Base-by-base conservation (phyloP, 208 protist genomes). In the Acanthamoeba sp. region DNA sequence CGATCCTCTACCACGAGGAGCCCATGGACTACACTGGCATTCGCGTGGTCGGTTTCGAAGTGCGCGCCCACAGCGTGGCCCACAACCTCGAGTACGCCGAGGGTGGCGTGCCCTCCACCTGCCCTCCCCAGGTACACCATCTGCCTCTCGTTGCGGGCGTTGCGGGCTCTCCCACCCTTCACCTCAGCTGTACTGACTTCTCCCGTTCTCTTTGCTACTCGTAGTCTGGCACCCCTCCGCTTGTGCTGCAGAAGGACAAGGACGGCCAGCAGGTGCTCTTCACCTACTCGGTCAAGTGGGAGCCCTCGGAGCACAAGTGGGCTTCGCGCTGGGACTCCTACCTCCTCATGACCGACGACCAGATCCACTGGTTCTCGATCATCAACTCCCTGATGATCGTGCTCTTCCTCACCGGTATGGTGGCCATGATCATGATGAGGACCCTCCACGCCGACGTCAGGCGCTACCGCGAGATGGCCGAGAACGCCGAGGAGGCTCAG, bases 271-370 rank as follows among this genome's bases (percentile, higher is more conserved):
- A 57, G 16, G 87, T 97, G 40, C n/a, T 96, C n/a, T 97, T 93
- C 91, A 97, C 96, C 12, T 97, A 97, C 93, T 59, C 50, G 6
- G 93, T 96, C 62, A 85, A 27, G 45, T 96, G 93, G 93, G 57
- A 40, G 50, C 6, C 1, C 3, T 59, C 18, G 48, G 34, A 62
- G 22, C 22, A 89, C 29, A 42, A 66, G 52, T 99, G 99, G 99
- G 98, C 98, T 2, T 98, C 98, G 36, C 98, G 99, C 24, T 99
- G 99, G 99, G 99, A 99, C 91, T 94, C 96, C 18, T 99, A 99
- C 95, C 97, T 99, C 52, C 97, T 98, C 71, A 97, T 97, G 93
- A 97, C 97, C 0, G 97, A 97, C 76, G 95, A 95, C 1, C 95
- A 96, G 34, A 97, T 99, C 57, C 99, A 99, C 97, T 98, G 98